These are phyloP conservation scores for Rhodamnia rubescens DNA, from an alignment of 345 rosid species.

Conservation along the genomic window DNA sequence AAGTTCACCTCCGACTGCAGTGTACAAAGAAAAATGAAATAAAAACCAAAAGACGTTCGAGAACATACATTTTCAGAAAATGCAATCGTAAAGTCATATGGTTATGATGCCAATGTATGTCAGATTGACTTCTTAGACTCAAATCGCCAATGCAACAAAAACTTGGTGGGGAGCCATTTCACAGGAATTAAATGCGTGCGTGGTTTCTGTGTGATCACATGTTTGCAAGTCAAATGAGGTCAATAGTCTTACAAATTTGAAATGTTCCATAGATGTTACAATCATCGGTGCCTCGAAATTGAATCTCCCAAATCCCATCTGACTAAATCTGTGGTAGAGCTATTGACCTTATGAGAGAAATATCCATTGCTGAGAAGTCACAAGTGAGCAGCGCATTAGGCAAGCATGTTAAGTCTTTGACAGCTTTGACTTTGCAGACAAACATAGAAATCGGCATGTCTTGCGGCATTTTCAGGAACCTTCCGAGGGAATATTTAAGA, in stretches of 20 bases:
- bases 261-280: background rate
- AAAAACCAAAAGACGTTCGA: background rate
- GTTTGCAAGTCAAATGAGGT: background rate
- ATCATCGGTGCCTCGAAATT: background rate
- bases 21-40: background rate
- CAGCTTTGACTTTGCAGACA: background rate
- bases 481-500: background rate
- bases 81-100: background rate
- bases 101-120: background rate
- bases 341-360: background rate
- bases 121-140: background rate
- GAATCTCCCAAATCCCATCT: background rate
- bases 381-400: background rate
- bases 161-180: background rate
- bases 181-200: background rate
- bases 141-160: background rate
- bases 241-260: background rate
- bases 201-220: background rate
- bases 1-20: constrained; percentile 76
- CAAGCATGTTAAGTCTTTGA: background rate
- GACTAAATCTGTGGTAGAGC: background rate
- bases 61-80: background rate
- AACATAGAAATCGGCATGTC: background rate
- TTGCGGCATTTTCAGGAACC: background rate
- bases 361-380: background rate